A percentile compares a stretch with the other conserved stretches of the same genome.
Conservation (phyloP, 108 stramenopile genomes). For the Epipyxis sp. region DNA sequence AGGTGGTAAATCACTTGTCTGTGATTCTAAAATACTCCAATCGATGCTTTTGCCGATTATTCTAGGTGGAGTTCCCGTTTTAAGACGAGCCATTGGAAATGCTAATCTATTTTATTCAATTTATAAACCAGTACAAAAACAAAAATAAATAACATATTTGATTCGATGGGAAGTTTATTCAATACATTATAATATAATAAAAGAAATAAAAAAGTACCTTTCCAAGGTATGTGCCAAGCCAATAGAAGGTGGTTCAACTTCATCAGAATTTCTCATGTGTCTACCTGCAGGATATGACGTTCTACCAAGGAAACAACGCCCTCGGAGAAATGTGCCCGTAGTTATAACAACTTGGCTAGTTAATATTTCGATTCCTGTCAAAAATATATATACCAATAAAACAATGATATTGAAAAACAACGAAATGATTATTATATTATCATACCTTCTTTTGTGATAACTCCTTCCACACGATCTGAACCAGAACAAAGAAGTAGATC, state of each 20-base stretch:
- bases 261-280: conserved; percentile 79
- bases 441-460: conserved; percentile 51
- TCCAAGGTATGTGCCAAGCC: conserved; percentile 85
- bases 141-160: too few relatives aligned
- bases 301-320: conserved; percentile 55
- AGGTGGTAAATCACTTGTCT: conserved; percentile 78
- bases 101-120: too few relatives aligned
- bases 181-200: too few relatives aligned
- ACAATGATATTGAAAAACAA: too few relatives aligned
- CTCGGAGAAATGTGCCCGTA: conserved; percentile 93
- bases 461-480: conserved; percentile 44
- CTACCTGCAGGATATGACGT: conserved; percentile 79
- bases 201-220: too few relatives aligned
- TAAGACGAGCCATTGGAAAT: conserved; percentile 84
- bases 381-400: background rate
- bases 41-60: conserved; percentile 87
- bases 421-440: background rate
- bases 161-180: too few relatives aligned
- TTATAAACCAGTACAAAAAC: too few relatives aligned
- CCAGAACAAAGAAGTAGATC: conserved; percentile 82
- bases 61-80: conserved; percentile 93
- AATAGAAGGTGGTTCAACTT: conserved; percentile 81
- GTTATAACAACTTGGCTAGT: conserved; percentile 80
- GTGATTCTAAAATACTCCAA: conserved; percentile 72
- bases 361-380: conserved; percentile 59